phyloP scores from a whole-genome alignment of 495 filamentous ascomycete genomes.

The Lepraria neglecta region DNA sequence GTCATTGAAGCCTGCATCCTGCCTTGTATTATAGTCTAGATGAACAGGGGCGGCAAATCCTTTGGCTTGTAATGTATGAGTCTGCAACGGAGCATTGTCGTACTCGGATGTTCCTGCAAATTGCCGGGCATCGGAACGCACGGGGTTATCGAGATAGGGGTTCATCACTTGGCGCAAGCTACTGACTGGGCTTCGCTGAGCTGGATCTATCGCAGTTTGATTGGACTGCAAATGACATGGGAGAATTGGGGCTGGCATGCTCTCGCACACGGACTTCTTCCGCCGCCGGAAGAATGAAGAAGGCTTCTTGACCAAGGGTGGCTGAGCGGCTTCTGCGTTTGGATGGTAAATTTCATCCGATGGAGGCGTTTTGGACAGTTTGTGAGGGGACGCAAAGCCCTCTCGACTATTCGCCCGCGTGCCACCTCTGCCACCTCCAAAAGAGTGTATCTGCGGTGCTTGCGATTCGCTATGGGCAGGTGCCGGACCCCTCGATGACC shows the following conservation, averaged over 20 bases:
- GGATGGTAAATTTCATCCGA: slow-evolving; percentile 33
- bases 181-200: slow-evolving; percentile 68
- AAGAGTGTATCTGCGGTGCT: slow-evolving; percentile 8
- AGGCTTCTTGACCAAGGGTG: slow-evolving; percentile 75
- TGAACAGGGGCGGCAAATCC: slow-evolving; percentile 5
- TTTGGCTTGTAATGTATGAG: slow-evolving; percentile 17
- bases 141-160: slow-evolving; percentile 54
- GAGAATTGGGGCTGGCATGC: slow-evolving; percentile 44
- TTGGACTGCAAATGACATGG: slow-evolving; percentile 32
- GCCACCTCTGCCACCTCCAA: slow-evolving; percentile 1
- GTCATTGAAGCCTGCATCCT: slow-evolving; percentile 16
- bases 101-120: slow-evolving; percentile 16
- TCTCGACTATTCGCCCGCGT: slow-evolving; percentile 14
- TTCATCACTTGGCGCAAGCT: slow-evolving; percentile 88
- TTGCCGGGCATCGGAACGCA: slow-evolving; percentile 18
- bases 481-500: slow-evolving; percentile 46
- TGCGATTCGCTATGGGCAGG: slow-evolving; percentile 19
- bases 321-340: slow-evolving; percentile 42
- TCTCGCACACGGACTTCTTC: slow-evolving; percentile 74
- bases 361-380: slow-evolving; percentile 15
- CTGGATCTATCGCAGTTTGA: slow-evolving; percentile 27
- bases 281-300: slow-evolving; percentile 88
- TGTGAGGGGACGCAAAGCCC: slow-evolving; percentile 16
- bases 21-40: slow-evolving; percentile 4
- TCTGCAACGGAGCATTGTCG: neutral